Base-by-base conservation (phyloP, 2,329 filamentous ascomycete species). In the Myrmaecium sp. region DNA sequence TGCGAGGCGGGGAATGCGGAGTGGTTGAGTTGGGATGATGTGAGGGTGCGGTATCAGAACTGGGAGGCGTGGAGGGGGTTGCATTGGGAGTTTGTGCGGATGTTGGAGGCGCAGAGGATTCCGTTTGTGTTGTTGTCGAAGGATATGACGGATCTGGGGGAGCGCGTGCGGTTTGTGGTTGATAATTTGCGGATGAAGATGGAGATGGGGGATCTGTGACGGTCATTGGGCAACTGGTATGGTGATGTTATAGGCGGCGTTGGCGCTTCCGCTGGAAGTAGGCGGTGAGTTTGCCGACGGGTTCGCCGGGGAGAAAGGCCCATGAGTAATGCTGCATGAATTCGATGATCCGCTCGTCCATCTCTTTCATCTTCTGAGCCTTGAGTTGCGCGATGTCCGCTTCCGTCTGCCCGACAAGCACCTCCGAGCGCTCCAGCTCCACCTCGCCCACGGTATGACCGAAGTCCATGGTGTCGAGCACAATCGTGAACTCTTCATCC, bases 11-110 rank as follows among this genome's bases (percentile, higher is more conserved):
- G 47, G n/a, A n/a, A 3, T 41, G 37, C 7, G n/a, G 29, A 30
- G 5, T 50, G 44, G 40, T 28, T 58, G 16, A 34, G 38, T 6
- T 44, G 55, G 21, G 55, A 58, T 21, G 56, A 53, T 9, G 46
- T 47, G 6, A 31, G 46, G 24, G 29, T 57, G 37, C 47, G 52
- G 48, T 39, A 42, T 14, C 17, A 32, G 19, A 31, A 37, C 17
- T 5, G 27, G 10, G 30, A 38, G 9, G 44, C 49, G 12, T 47
- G 44, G 44, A 37, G 37, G 34, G 29, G 30, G 9, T 21, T 45
- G 10, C 36, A 48, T 29, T 14, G 17, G 4, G 31, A 30, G 15
- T 45, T 44, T 30, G 30, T 39, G 9, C 21, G 33, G 16, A 28
- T 42, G 22, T 31, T 46, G 21, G 24, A 26, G 18, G 27, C 20